Evolutionary conservation across 148 eudicot genomes (phyloP).

Genomic region (Rhododendron ovatum): DNA sequence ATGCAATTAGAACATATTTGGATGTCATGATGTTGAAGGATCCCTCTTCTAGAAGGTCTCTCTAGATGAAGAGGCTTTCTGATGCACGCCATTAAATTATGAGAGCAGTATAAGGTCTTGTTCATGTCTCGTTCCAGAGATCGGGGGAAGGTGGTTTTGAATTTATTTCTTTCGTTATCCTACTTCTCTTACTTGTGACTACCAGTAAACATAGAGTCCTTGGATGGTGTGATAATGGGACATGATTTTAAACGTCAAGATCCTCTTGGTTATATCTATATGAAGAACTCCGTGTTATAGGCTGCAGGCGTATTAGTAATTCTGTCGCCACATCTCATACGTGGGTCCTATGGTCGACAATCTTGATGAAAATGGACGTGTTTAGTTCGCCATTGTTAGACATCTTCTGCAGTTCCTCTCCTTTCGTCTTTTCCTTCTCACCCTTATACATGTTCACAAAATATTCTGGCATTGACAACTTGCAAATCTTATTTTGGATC

Average conservation of each 20-base stretch:
- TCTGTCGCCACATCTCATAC: neutral
- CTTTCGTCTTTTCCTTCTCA: neutral
- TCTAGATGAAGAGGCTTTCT: neutral
- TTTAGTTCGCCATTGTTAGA: neutral
- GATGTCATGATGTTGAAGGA: neutral
- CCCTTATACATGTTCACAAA: neutral
- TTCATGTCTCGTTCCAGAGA: neutral
- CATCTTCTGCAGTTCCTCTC: neutral
- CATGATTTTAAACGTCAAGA: neutral
- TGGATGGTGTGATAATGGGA: neutral
- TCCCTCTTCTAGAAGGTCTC: neutral
- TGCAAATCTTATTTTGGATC: slow-evolving; percentile 24
- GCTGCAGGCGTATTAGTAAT: neutral
- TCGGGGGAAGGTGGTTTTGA: neutral
- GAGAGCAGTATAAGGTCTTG: neutral
- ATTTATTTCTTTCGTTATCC: neutral
- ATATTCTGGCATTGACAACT: slow-evolving; percentile 5
- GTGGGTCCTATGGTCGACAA: neutral
- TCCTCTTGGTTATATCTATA: neutral
- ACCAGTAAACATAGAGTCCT: neutral
- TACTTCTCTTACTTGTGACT: neutral
- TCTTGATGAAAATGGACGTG: neutral
- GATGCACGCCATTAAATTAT: neutral
- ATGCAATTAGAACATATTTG: neutral
- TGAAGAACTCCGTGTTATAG: neutral